Base-by-base conservation (phyloP, 129 eudicot genomes). In the Glebionis coronaria region DNA sequence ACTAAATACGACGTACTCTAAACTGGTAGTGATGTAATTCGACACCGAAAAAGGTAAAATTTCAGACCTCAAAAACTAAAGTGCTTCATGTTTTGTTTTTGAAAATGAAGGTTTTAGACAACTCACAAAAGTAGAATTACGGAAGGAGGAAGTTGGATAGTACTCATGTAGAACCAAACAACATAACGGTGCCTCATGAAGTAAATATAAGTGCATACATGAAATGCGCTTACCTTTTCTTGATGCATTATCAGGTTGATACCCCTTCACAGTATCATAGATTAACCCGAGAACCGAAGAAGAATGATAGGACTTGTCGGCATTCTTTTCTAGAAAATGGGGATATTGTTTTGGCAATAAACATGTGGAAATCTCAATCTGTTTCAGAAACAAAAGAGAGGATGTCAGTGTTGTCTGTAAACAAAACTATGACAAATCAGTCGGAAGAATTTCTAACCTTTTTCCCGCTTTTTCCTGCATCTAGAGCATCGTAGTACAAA, bases 391-490 rank as follows among this genome's bases (percentile, higher is more conserved):
- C 42, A 19, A 23, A 46, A 56, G 38, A n/a, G 14, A 38, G 13
- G 7, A 65, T 64, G 45, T 31, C 53, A 77, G 44, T 16, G 29
- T 28, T 59, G 15, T 44, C 27, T 18, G 67, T 16, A 61, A 50
- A 49, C 20, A 61, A 51, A 44, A 51, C 21, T 55, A 40, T 21
- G 45, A 44, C 40, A 63, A 12, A 53, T 23, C 20, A 63, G n/a
- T 3, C 3, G 42, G 56, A 20, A 53, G n/a, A 44, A 45, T 27
- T 53, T 61, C 57, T 70, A 10, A 87, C 95, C 86, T 63, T 73
- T 68, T 81, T 79, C 63, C 98, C 98, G 25, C 80, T 83, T 79
- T 92, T 92, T 44, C 96, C 91, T 44, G 98, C 96, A 78, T 92
- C 98, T 54, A 92, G 19, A 45, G 98, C 98, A 65, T 92, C 98